phyloP scores from a whole-genome alignment of 768 basidiomycete species.

The Sporobolomyces phaffii region DNA sequence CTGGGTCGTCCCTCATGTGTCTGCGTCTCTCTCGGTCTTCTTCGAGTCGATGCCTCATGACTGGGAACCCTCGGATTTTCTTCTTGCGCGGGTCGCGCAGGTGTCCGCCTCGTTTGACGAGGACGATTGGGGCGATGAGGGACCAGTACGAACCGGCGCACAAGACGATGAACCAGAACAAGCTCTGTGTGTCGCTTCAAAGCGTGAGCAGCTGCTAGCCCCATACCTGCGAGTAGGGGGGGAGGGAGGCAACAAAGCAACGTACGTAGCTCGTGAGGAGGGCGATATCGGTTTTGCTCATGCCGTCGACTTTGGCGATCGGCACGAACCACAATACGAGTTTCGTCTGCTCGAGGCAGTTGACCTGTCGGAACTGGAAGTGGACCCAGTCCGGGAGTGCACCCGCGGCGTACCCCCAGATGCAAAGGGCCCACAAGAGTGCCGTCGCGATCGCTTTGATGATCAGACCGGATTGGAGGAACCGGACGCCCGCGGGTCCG shows the following conservation, averaged over 20 bases:
- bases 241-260: neutral
- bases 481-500: conserved; percentile 19
- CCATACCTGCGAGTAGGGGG: too few species aligned
- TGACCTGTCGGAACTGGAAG: conserved; percentile 25
- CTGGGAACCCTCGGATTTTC: conserved; percentile 8
- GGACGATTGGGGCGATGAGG: conserved; percentile 21
- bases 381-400: conserved; percentile 9
- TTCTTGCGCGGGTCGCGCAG: conserved; percentile 23
- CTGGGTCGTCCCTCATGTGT: conserved; percentile 6
- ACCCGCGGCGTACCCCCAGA: conserved; percentile 20
- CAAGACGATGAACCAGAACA: conserved; percentile 28
- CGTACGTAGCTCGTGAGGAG: conserved; percentile 20
- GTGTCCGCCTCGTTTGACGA: conserved; percentile 19
- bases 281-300: neutral
- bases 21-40: neutral
- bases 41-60: neutral
- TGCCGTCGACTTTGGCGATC: neutral
- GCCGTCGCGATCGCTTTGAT: conserved; percentile 21
- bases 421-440: conserved; percentile 21
- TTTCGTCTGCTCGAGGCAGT: conserved; percentile 13
- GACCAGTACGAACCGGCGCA: conserved; percentile 30
- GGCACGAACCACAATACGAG: conserved; percentile 29
- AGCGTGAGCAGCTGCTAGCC: neutral
- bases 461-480: conserved; percentile 29
- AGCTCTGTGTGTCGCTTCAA: neutral